Percentiles rank a stretch among this genome's conserved stretches.
Evolutionary conservation across 2,329 filamentous ascomycete species (phyloP).

Genomic region (Gnomoniopsis sp.): DNA sequence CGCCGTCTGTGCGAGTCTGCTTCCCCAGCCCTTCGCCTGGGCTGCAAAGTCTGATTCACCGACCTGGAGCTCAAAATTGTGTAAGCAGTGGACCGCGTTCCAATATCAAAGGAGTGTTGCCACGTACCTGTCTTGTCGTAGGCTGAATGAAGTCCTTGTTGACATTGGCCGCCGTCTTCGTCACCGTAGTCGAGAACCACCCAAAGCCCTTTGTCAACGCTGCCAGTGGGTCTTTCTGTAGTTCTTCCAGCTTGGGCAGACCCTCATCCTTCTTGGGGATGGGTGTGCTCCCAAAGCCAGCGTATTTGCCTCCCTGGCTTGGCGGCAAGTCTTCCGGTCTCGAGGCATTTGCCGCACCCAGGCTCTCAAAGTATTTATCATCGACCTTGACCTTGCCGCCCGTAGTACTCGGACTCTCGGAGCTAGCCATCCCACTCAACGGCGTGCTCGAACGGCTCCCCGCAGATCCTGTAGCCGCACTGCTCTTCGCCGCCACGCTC

Average conservation of each 20-base stretch:
- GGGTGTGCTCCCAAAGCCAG: conserved; percentile 81
- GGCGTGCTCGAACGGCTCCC: conserved; percentile 21
- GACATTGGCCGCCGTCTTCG: conserved; percentile 85
- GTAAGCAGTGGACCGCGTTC: neutral
- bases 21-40: conserved; percentile 59
- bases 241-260: conserved; percentile 74
- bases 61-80: conserved; percentile 47
- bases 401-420: conserved; percentile 29
- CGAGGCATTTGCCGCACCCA: conserved; percentile 79
- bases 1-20: conserved; percentile 64
- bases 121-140: conserved; percentile 75
- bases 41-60: conserved; percentile 75
- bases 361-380: conserved; percentile 84
- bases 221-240: conserved; percentile 86
- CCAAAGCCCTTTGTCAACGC: conserved; percentile 90
- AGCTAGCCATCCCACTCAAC: conserved; percentile 38
- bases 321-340: conserved; percentile 74
- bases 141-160: conserved; percentile 92
- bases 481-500: conserved; percentile 21
- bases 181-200: conserved; percentile 86
- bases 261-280: conserved; percentile 40
- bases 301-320: conserved; percentile 88
- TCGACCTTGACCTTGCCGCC: conserved; percentile 61
- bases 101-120: neutral
- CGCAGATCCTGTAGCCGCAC: conserved; percentile 22